These are phyloP conservation scores for Funneliformis caledonium DNA, from an alignment of 371 early-diverging fungal species.

Conservation along the genomic window DNA sequence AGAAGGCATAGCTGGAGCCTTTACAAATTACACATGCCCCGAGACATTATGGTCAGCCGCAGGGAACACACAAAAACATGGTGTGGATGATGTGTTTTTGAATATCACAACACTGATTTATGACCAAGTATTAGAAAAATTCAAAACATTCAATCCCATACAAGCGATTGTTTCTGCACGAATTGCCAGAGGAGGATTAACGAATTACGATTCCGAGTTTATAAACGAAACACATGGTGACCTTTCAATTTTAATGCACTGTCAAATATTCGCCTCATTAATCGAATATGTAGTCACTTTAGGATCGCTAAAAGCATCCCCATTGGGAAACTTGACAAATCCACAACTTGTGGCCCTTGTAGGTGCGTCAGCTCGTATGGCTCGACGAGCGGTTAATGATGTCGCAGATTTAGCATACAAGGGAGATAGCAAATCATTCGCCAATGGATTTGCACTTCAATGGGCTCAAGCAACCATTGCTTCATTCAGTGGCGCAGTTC, in stretches of 20 bases:
- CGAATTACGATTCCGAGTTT: background rate
- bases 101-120: background rate
- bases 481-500: background rate
- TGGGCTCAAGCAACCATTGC: conserved; percentile 2
- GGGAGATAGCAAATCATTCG: background rate
- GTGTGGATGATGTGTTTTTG: background rate
- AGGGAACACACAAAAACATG: background rate
- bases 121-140: background rate
- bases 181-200: background rate
- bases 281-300: conserved; percentile 5
- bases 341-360: background rate
- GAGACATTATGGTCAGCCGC: background rate
- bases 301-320: background rate
- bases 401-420: background rate
- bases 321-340: background rate
- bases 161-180: background rate
- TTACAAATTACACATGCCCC: background rate
- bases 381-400: background rate
- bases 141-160: background rate
- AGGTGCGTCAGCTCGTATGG: background rate
- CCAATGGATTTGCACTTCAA: background rate
- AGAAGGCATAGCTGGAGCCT: background rate
- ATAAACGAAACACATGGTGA: background rate
- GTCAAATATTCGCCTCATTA: background rate
- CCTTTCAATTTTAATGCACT: background rate